phyloP scores from a whole-genome alignment of 371 early-diverging fungal species.

The Mycotypha africana region DNA sequence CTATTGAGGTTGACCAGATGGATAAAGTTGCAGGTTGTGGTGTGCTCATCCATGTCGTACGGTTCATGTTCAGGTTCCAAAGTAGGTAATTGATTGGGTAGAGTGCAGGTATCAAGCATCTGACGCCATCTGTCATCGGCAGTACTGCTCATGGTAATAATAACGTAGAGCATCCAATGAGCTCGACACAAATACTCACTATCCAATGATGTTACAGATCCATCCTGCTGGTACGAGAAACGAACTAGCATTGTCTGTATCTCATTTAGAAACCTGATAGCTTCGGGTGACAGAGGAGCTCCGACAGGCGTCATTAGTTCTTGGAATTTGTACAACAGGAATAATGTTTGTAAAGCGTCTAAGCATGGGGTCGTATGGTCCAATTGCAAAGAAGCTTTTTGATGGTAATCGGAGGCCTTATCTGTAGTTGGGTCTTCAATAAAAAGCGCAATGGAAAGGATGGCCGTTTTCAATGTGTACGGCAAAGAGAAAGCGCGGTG shows the following conservation, averaged over 20 bases:
- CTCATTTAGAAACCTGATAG: constrained; percentile 6
- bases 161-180: constrained; percentile 17
- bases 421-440: no score
- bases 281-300: constrained; percentile 2
- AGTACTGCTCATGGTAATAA: constrained; percentile 7
- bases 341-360: constrained; percentile 10
- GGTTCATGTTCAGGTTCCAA: constrained; percentile 17
- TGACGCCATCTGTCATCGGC: constrained; percentile 10
- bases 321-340: constrained; percentile 23
- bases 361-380: not conserved
- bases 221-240: not conserved
- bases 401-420: constrained; percentile 8
- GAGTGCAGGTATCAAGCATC: not conserved
- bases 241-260: constrained; percentile 9
- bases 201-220: constrained; percentile 1
- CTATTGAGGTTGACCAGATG: constrained; percentile 6
- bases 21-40: constrained; percentile 11
- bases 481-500: constrained; percentile 4
- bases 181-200: constrained; percentile 13
- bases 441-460: constrained; percentile 13
- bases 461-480: constrained; percentile 9
- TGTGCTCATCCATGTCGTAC: constrained; percentile 11
- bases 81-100: constrained; percentile 4
- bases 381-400: constrained; percentile 6
- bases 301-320: constrained; percentile 19